Evolutionary conservation across 129 eudicot genomes (phyloP).

Genomic region (Lonicera japonica): DNA sequence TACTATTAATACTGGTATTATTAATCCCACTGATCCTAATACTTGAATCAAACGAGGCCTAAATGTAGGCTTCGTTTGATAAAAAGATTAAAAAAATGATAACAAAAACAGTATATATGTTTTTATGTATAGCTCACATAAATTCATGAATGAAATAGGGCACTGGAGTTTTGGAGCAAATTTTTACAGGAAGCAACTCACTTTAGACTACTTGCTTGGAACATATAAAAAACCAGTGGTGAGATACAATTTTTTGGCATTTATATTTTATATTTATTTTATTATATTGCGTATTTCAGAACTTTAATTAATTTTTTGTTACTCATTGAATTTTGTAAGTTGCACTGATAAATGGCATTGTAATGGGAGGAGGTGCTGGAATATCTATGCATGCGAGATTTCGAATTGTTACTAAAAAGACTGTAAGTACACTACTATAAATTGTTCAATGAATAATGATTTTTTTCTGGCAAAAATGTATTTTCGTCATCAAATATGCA

Average conservation of each 20-base stretch:
- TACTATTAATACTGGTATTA: too few species aligned
- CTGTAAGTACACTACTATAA: conserved; percentile 23
- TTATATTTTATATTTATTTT: neutral
- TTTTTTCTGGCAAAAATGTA: neutral
- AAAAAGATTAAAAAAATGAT: too few species aligned
- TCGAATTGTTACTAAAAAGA: conserved; percentile 43
- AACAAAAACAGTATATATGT: too few species aligned
- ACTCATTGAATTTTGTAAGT: conserved; percentile 1
- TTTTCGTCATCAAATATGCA: neutral
- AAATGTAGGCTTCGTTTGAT: too few species aligned
- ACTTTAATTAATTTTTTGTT: too few species aligned
- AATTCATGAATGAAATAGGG: conserved; percentile 18
- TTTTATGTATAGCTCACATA: too few species aligned
- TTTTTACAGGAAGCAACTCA: conserved; percentile 30
- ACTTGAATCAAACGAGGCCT: too few species aligned
- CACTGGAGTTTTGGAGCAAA: conserved; percentile 40
- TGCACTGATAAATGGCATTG: conserved; percentile 33
- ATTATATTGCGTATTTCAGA: neutral
- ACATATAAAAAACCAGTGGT: conserved; percentile 39
- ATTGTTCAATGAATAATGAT: neutral
- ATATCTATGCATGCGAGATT: conserved; percentile 41
- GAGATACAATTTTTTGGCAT: neutral
- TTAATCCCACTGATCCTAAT: too few species aligned
- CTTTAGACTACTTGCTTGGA: conserved; percentile 39
- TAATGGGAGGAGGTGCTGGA: conserved; percentile 69